Conservation (phyloP, 331 rosid species). For the Dryas integrifolia region DNA sequence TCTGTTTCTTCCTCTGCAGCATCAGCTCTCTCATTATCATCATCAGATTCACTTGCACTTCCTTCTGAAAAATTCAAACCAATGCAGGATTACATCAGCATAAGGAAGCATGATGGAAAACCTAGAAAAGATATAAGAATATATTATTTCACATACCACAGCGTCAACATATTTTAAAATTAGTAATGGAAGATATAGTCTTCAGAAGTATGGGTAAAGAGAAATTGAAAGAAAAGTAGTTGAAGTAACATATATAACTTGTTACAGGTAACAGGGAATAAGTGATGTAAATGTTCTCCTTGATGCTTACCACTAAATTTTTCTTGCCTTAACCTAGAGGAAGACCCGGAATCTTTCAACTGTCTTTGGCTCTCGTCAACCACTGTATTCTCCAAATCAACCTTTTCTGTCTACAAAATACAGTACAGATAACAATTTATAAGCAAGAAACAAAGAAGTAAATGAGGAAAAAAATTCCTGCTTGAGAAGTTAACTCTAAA, state of each 20-base stretch:
- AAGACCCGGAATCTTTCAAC: constrained; percentile 56
- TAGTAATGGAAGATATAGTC: background rate
- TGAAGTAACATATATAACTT: background rate
- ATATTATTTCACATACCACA: background rate
- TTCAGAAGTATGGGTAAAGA: background rate
- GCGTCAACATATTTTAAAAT: background rate
- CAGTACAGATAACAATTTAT: constrained; percentile 26
- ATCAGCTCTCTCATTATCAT: constrained; percentile 93
- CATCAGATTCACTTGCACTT: constrained; percentile 85
- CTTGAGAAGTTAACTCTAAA: background rate
- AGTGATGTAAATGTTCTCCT: constrained; percentile 6
- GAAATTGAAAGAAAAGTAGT: background rate
- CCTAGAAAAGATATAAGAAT: constrained; percentile 2
- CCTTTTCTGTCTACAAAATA: constrained; percentile 90
- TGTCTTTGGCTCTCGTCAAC: constrained; percentile 93
- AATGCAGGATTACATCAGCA: constrained; percentile 10
- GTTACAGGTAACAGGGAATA: background rate
- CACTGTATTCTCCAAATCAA: constrained; percentile 94
- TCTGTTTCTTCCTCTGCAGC: constrained; percentile 98
- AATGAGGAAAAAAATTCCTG: constrained; percentile 10
- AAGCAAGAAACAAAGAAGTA: constrained; percentile 25
- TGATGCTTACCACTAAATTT: constrained; percentile 68
- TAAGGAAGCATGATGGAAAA: background rate
- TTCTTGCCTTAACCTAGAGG: constrained; percentile 57
- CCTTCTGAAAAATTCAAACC: constrained; percentile 48